Evolutionary conservation across 441 rosid species (phyloP).

Genomic region (Arabidopsis hybrid): DNA sequence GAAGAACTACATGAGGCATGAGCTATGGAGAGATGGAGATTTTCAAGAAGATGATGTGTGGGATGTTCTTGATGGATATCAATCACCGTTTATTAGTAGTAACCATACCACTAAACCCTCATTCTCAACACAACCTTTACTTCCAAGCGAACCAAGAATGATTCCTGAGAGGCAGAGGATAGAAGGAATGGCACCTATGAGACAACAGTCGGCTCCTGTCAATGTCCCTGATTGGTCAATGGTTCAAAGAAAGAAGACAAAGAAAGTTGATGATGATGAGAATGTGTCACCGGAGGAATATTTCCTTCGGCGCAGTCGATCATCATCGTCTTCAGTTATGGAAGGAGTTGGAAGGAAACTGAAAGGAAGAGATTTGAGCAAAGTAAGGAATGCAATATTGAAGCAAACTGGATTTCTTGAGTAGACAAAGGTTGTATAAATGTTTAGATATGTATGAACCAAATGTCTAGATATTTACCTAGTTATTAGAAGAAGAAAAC

Average conservation of each 20-base stretch:
- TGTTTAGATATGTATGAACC: constrained; percentile 15
- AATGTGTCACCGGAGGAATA: constrained; percentile 79
- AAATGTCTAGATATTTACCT: constrained; percentile 15
- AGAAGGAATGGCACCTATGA: constrained; percentile 39
- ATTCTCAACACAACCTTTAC: constrained; percentile 42
- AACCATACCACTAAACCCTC: constrained; percentile 43
- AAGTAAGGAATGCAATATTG: constrained; percentile 79
- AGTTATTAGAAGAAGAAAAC: neutral
- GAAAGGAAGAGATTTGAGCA: constrained; percentile 86
- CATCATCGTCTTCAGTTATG: constrained; percentile 74
- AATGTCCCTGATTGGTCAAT: constrained; percentile 76
- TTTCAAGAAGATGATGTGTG: constrained; percentile 84
- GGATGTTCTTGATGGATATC: constrained; percentile 59
- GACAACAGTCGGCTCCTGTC: constrained; percentile 75
- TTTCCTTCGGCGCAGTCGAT: constrained; percentile 61
- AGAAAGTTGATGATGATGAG: constrained; percentile 37
- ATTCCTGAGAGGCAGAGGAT: constrained; percentile 52
- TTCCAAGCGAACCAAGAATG: constrained; percentile 54
- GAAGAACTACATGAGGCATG: constrained; percentile 48
- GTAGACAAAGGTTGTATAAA: constrained; percentile 27
- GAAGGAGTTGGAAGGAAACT: constrained; percentile 91
- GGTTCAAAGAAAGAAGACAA: constrained; percentile 47
- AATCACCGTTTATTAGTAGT: constrained; percentile 36
- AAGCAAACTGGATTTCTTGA: constrained; percentile 91
- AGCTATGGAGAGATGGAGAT: constrained; percentile 61